Conservation (phyloP, 106 monocot genomes). For the Allium fistulosum region DNA sequence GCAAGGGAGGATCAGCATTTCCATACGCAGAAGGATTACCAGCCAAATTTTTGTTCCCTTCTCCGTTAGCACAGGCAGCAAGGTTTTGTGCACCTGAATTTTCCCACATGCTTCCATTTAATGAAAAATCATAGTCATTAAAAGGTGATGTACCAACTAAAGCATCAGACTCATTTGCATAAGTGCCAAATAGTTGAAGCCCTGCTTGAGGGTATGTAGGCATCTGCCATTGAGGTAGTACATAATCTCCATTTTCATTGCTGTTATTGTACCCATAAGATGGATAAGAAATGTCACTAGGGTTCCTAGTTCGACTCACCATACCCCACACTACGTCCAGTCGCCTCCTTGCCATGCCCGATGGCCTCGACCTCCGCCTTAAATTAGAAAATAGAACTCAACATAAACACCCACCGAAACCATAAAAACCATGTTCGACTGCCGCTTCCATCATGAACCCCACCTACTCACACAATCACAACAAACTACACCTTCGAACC, state of each 20-base stretch:
- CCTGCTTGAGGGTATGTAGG: conserved; percentile 18
- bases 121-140: conserved; percentile 4
- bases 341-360: no score
- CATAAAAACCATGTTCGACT: no score
- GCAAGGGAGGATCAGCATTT: conserved; percentile 41
- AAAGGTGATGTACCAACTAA: conserved; percentile 11
- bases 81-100: conserved; percentile 14
- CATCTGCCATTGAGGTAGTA: conserved; percentile 33
- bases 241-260: conserved; percentile 30
- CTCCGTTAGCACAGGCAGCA: conserved; percentile 10
- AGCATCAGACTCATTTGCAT: conserved; percentile 23
- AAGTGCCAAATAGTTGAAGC: conserved; percentile 28
- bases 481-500: no score
- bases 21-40: conserved; percentile 53
- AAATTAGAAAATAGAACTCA: no score
- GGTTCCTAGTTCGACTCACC: not conserved
- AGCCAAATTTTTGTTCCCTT: conserved; percentile 31
- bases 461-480: no score
- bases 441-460: no score
- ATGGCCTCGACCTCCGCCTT: no score
- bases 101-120: conserved; percentile 15
- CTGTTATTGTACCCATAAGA: conserved; percentile 19
- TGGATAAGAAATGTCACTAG: conserved; percentile 15
- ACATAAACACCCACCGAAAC: no score
- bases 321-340: no score